Evolutionary conservation across 75 land plant genomes (phyloP).

Genomic region (Picea sitchensis): DNA sequence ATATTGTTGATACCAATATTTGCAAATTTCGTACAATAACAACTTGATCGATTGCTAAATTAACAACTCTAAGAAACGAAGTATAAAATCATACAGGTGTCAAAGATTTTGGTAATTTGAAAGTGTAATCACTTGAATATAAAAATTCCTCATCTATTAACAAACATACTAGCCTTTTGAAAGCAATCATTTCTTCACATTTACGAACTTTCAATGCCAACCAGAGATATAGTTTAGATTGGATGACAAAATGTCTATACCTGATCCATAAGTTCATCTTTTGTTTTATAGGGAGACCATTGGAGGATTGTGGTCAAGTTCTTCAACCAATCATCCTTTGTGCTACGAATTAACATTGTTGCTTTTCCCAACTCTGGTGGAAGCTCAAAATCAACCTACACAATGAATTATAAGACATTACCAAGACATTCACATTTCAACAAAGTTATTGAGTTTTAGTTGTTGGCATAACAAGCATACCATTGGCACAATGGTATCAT

Average conservation of each 20-base stretch:
- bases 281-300: slow-evolving; percentile 71
- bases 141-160: background rate
- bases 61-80: background rate
- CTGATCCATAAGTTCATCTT: slow-evolving; percentile 34
- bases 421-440: background rate
- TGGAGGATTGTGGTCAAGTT: slow-evolving; percentile 51
- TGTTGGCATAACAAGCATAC: slow-evolving; percentile 33
- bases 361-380: slow-evolving; percentile 15
- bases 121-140: too few relatives aligned
- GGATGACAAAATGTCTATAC: slow-evolving; percentile 2
- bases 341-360: slow-evolving; percentile 28
- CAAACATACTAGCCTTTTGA: background rate
- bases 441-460: background rate
- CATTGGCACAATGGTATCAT: slow-evolving; percentile 83
- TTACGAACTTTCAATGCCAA: background rate
- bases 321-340: slow-evolving; percentile 38
- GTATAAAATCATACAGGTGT: background rate
- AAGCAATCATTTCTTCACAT: background rate
- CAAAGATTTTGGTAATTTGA: too few relatives aligned
- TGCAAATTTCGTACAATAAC: background rate
- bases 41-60: background rate
- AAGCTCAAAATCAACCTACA: slow-evolving; percentile 67
- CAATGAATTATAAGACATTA: slow-evolving; percentile 6
- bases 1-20: too few relatives aligned
- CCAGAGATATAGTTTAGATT: background rate